Evolutionary conservation across 306 rosid genomes (phyloP).

Genomic region (Astragalus glycyphyllos): DNA sequence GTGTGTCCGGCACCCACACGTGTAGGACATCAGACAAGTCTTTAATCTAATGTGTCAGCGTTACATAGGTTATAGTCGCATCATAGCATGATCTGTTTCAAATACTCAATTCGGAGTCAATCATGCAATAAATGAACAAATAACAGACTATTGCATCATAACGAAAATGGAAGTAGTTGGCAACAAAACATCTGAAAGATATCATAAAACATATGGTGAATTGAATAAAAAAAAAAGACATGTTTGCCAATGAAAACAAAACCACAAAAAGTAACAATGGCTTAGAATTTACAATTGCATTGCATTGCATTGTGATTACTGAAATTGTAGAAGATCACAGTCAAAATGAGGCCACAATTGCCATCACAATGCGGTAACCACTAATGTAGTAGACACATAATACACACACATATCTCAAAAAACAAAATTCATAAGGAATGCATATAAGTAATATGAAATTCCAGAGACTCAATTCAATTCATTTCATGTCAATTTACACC

Average conservation of each 20-base stretch:
- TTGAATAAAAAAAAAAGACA: constrained; percentile 1
- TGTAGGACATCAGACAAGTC: no score
- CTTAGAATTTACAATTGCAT: background rate
- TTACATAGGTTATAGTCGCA: background rate
- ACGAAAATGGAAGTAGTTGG: constrained; percentile 2
- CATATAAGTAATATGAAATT: constrained; percentile 37
- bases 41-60: no score
- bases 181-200: constrained; percentile 13
- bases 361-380: background rate
- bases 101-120: constrained; percentile 26
- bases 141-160: constrained; percentile 19
- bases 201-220: constrained; percentile 12
- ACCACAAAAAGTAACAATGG: background rate
- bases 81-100: background rate
- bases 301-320: background rate
- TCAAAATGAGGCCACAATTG: constrained; percentile 19
- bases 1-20: no score
- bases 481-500: constrained; percentile 19
- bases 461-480: constrained; percentile 21
- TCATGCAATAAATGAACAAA: constrained; percentile 7
- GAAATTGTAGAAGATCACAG: background rate
- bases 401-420: background rate
- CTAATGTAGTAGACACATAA: constrained; percentile 1
- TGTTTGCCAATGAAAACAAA: constrained; percentile 5
- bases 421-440: background rate